Conservation (phyloP, 129 eudicot species). For the Chrysanthemum lavandulifolium region DNA sequence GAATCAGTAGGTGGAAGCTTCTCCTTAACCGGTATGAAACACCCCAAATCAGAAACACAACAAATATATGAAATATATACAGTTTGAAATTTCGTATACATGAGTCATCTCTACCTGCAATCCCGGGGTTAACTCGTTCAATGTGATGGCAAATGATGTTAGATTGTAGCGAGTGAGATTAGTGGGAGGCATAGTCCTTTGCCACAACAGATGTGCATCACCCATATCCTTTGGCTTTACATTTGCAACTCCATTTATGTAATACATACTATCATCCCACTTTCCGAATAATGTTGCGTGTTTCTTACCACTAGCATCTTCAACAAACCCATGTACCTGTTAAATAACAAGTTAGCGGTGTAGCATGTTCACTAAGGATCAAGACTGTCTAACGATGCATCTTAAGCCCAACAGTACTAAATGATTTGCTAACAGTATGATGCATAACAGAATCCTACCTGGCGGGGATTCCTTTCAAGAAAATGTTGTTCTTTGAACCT, state of each 20-base stretch:
- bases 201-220: conserved; percentile 62
- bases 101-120: conserved; percentile 52
- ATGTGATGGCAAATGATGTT: conserved; percentile 80
- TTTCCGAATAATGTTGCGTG: conserved; percentile 47
- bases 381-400: background rate
- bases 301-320: conserved; percentile 41
- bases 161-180: conserved; percentile 81
- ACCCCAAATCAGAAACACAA: conserved; percentile 45
- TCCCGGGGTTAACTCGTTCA: conserved; percentile 85
- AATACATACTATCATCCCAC: conserved; percentile 83
- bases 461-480: conserved; percentile 85
- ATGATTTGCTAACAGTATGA: background rate
- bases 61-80: conserved; percentile 20
- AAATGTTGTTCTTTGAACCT: conserved; percentile 80
- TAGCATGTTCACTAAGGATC: background rate
- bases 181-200: conserved; percentile 55
- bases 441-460: conserved; percentile 43
- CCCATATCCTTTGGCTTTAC: conserved; percentile 46
- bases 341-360: background rate
- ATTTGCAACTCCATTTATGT: conserved; percentile 45
- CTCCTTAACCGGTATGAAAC: conserved; percentile 67
- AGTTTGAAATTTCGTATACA: background rate
- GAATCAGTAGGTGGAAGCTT: conserved; percentile 96
- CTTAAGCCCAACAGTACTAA: background rate
- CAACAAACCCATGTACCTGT: conserved; percentile 81